phyloP scores from a whole-genome alignment of 805 yeast genomes.

The Ogataea nitratoaversa region DNA sequence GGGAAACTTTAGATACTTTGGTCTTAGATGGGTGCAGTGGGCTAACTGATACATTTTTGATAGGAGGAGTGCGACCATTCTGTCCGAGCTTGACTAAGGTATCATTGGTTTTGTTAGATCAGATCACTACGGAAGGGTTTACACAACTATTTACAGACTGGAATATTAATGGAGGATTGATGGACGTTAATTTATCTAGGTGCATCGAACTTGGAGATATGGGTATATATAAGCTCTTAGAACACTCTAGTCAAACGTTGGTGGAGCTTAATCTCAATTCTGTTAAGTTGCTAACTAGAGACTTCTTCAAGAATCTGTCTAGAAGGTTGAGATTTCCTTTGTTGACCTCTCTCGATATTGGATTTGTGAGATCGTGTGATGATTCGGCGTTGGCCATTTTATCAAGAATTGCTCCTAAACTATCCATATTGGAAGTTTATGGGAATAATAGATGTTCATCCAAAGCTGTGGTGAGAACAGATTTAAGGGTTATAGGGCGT shows the following conservation, averaged over 20 bases:
- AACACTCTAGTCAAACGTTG: constrained; percentile 61
- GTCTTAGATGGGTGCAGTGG: constrained; percentile 69
- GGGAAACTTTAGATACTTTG: constrained; percentile 54
- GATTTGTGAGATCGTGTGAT: constrained; percentile 76
- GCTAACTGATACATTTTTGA: constrained; percentile 59
- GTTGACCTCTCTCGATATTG: constrained; percentile 65
- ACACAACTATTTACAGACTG: constrained; percentile 54
- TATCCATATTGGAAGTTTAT: constrained; percentile 71
- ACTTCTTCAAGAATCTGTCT: constrained; percentile 43
- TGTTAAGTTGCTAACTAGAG: constrained; percentile 49
- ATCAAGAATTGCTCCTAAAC: constrained; percentile 54
- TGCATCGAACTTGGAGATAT: constrained; percentile 63
- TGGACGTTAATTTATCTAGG: constrained; percentile 56
- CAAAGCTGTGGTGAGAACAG: constrained; percentile 47
- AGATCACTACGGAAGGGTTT: constrained; percentile 67
- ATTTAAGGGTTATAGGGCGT: constrained; percentile 66
- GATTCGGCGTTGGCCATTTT: constrained; percentile 59
- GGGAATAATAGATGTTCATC: constrained; percentile 70
- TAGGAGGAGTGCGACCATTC: constrained; percentile 56
- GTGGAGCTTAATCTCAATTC: constrained; percentile 74
- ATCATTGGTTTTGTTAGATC: constrained; percentile 56
- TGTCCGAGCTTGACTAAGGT: constrained; percentile 53
- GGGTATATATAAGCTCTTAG: constrained; percentile 54
- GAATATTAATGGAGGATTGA: constrained; percentile 54
- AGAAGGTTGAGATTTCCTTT: constrained; percentile 48